Conservation (phyloP, 192 early-diverging fungal species). For the Coemansia sp. region DNA sequence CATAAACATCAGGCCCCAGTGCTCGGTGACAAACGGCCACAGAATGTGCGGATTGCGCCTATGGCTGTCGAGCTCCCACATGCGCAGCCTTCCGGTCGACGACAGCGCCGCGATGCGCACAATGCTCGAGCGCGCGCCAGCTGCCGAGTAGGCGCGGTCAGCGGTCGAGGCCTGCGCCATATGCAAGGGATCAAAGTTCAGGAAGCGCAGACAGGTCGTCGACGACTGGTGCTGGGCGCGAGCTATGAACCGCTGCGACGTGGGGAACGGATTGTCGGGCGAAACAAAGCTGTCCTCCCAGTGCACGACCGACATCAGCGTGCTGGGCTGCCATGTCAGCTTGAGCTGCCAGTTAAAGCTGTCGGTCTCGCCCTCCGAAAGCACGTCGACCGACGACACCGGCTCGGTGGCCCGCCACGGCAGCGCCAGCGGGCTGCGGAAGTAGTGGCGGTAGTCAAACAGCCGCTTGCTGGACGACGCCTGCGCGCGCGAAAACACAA, state of each 20-base stretch:
- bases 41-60: slow-evolving; percentile 43
- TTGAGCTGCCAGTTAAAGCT: slow-evolving; percentile 46
- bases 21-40: slow-evolving; percentile 52
- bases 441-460: slow-evolving; percentile 52
- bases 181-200: slow-evolving; percentile 39
- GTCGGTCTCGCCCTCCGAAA: slow-evolving; percentile 47
- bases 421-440: slow-evolving; percentile 15
- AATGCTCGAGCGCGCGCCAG: background rate
- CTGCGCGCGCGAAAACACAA: slow-evolving; percentile 44
- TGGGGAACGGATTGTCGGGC: slow-evolving; percentile 44
- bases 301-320: slow-evolving; percentile 22
- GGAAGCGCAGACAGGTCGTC: slow-evolving; percentile 42
- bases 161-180: slow-evolving; percentile 4
- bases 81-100: slow-evolving; percentile 27
- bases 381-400: slow-evolving; percentile 36
- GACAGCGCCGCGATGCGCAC: slow-evolving; percentile 36
- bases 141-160: background rate
- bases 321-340: slow-evolving; percentile 49
- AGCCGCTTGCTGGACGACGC: slow-evolving; percentile 29
- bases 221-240: slow-evolving; percentile 33
- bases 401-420: slow-evolving; percentile 42
- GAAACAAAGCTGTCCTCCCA: slow-evolving; percentile 46
- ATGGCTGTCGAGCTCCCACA: slow-evolving; percentile 51
- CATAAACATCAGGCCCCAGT: slow-evolving; percentile 53
- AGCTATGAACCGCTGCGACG: slow-evolving; percentile 32